phyloP scores from a whole-genome alignment of 2,329 filamentous ascomycete species.

The Cladosporium phlei region DNA sequence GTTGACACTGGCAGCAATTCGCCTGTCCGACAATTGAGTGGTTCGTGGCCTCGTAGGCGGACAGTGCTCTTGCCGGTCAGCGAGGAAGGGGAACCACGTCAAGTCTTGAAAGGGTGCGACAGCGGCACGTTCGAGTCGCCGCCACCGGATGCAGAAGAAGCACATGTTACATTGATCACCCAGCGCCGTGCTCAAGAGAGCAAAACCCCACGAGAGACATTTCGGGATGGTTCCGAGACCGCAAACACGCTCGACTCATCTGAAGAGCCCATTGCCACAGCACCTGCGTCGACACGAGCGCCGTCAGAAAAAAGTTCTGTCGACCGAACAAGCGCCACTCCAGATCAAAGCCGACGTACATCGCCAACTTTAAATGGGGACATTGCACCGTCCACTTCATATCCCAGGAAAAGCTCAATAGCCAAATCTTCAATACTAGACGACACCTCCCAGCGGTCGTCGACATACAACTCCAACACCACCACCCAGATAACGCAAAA shows the following conservation, averaged over 20 bases:
- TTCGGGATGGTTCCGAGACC: too few relatives aligned
- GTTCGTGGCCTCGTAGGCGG: constrained; percentile 5
- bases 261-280: background rate
- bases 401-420: constrained; percentile 6
- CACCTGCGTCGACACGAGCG: background rate
- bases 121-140: constrained; percentile 8
- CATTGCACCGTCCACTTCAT: background rate
- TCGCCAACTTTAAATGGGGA: background rate
- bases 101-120: background rate
- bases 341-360: background rate
- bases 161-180: background rate
- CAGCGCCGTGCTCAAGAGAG: background rate
- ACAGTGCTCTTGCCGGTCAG: constrained; percentile 4
- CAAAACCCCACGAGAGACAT: background rate
- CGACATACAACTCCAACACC: constrained; percentile 10
- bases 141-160: background rate
- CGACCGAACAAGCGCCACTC: background rate
- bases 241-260: background rate
- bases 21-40: constrained; percentile 15
- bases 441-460: constrained; percentile 1
- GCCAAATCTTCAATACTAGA: constrained; percentile 1
- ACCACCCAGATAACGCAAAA: constrained; percentile 28
- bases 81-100: constrained; percentile 3
- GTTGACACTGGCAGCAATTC: constrained; percentile 20
- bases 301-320: background rate